Conservation (phyloP, 2,329 filamentous ascomycete species). For the Magnaporthales sp. region DNA sequence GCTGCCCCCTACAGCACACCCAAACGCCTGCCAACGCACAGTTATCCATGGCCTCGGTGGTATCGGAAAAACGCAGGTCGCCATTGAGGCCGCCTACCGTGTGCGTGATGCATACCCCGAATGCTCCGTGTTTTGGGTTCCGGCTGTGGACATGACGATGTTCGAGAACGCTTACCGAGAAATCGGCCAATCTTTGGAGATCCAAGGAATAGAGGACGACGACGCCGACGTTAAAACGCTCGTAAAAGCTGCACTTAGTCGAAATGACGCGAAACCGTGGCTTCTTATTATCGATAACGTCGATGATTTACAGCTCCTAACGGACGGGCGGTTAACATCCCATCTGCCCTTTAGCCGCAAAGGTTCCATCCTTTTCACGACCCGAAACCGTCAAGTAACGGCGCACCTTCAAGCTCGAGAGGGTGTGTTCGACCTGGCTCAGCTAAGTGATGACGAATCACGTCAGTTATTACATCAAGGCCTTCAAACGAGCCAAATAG, state of each 20-base stretch:
- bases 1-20: constrained; percentile 6
- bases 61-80: constrained; percentile 29
- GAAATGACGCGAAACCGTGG: constrained; percentile 22
- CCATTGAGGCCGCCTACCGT: constrained; percentile 23
- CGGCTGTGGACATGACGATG: no score
- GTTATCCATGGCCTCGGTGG: constrained; percentile 22
- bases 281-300: no score
- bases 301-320: constrained; percentile 25
- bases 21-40: no score
- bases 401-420: constrained; percentile 8
- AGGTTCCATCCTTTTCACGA: constrained; percentile 23
- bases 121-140: no score
- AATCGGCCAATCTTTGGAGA: constrained; percentile 19
- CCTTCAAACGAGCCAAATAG: constrained; percentile 7
- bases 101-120: constrained; percentile 15
- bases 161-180: constrained; percentile 24
- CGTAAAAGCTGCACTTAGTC: constrained; percentile 23
- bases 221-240: constrained; percentile 25
- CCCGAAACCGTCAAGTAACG: constrained; percentile 12
- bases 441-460: constrained; percentile 15
- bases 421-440: constrained; percentile 13
- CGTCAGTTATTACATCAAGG: constrained; percentile 13
- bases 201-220: constrained; percentile 21
- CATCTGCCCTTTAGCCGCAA: constrained; percentile 21
- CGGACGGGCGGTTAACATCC: constrained; percentile 13